Evolutionary conservation across 2,329 filamentous ascomycete genomes (phyloP).

Genomic region (Ophiostoma australiae): DNA sequence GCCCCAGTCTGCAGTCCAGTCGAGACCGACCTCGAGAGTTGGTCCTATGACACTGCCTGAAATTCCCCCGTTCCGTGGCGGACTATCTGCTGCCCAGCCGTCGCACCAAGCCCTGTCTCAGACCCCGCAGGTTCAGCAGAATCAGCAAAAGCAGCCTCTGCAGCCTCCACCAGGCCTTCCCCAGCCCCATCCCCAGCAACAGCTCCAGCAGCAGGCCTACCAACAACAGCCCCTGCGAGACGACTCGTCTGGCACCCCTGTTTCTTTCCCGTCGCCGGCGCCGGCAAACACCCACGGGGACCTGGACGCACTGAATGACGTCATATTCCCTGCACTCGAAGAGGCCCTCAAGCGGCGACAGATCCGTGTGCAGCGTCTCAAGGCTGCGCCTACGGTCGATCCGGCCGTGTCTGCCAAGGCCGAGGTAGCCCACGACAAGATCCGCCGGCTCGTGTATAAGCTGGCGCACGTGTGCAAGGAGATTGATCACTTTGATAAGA

Average conservation of each 20-base stretch:
- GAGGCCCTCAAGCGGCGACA: conserved; percentile 80
- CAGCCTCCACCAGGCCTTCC: conserved; percentile 21
- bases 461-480: conserved; percentile 79
- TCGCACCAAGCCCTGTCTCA: conserved; percentile 28
- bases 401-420: conserved; percentile 48
- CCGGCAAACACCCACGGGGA: conserved; percentile 60
- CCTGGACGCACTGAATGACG: conserved; percentile 80
- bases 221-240: conserved; percentile 5
- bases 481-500: conserved; percentile 82
- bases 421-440: conserved; percentile 71
- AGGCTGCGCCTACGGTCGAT: conserved; percentile 30
- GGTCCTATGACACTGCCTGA: conserved; percentile 46
- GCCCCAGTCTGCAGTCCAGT: conserved; percentile 10
- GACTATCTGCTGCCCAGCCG: conserved; percentile 30
- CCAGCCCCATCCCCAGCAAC: conserved; percentile 3
- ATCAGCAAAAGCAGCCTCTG: conserved; percentile 30
- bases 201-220: not conserved
- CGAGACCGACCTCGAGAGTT: conserved; percentile 38
- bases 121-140: conserved; percentile 6
- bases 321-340: conserved; percentile 88
- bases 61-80: conserved; percentile 52
- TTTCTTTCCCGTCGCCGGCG: conserved; percentile 53
- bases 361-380: conserved; percentile 52
- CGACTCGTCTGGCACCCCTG: conserved; percentile 27
- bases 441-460: conserved; percentile 76